Percentiles rank a stretch among this genome's conserved stretches.
Evolutionary conservation across 2,329 filamentous ascomycete species (phyloP).

Genomic region (Didymella lethalis): DNA sequence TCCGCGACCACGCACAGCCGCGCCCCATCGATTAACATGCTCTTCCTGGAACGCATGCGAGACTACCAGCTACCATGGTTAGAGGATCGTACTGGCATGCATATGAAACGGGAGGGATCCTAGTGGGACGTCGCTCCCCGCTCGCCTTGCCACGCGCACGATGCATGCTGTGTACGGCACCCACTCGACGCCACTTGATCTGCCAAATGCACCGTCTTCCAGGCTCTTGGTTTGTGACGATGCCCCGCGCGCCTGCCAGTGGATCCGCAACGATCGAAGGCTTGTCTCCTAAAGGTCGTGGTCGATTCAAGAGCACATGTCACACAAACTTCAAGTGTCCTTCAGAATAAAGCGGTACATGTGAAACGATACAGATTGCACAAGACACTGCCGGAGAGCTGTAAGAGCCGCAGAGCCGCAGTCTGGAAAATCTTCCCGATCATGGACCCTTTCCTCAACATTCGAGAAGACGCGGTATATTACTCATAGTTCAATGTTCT

Average conservation of each 20-base stretch:
- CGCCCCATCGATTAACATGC: constrained; percentile 16
- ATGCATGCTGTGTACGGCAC: constrained; percentile 3
- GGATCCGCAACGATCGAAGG: background rate
- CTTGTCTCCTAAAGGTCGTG: background rate
- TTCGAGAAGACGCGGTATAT: background rate
- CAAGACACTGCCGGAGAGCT: constrained; percentile 3
- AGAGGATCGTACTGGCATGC: constrained; percentile 18
- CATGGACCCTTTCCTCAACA: constrained; percentile 7
- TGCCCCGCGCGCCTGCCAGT: constrained; percentile 1
- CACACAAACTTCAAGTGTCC: background rate
- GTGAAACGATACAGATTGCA: background rate
- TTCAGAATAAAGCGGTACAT: background rate
- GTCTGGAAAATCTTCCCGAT: constrained; percentile 1
- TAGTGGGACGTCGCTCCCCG: constrained; percentile 16
- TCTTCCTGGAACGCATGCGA: constrained; percentile 11
- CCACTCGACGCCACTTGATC: constrained; percentile 23
- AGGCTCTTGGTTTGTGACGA: constrained; percentile 1
- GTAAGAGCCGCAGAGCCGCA: constrained; percentile 13
- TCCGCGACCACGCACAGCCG: constrained; percentile 8
- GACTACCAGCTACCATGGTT: constrained; percentile 9
- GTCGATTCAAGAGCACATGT: background rate
- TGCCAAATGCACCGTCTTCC: constrained; percentile 1
- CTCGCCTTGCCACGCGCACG: constrained; percentile 13
- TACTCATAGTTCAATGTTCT: constrained; percentile 2
- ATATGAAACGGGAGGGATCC: constrained; percentile 19